Evolutionary conservation across 352 stramenopile genomes (phyloP).

Genomic region (Globisporangium polare): DNA sequence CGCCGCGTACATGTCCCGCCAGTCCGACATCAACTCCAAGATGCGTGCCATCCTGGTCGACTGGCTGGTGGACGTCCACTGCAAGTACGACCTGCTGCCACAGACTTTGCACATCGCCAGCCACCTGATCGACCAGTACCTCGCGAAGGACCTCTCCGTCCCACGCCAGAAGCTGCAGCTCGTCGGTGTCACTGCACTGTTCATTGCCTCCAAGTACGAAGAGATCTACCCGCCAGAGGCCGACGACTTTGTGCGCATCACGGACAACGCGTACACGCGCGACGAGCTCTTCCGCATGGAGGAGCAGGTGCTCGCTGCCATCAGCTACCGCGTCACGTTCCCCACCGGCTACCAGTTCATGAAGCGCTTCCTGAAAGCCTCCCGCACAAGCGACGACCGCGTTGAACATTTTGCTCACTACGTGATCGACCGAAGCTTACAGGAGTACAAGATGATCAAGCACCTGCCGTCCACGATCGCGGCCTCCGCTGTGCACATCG

Average conservation of each 20-base stretch:
- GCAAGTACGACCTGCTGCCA: constrained; percentile 74
- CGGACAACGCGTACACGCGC: constrained; percentile 92
- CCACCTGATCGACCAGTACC: constrained; percentile 76
- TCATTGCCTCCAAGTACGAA: constrained; percentile 98
- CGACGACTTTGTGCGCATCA: constrained; percentile 96
- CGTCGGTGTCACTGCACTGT: constrained; percentile 94
- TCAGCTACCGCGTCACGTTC: constrained; percentile 80
- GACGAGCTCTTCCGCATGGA: constrained; percentile 84
- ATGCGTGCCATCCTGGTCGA: constrained; percentile 99
- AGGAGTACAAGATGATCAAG: constrained; percentile 98
- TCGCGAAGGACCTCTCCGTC: constrained; percentile 70
- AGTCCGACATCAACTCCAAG: constrained; percentile 98
- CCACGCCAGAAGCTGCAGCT: constrained; percentile 91
- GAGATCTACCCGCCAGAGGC: constrained; percentile 95
- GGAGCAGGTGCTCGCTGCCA: constrained; percentile 60
- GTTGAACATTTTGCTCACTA: constrained; percentile 94
- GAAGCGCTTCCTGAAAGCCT: constrained; percentile 85
- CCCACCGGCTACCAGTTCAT: constrained; percentile 84
- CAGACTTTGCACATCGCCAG: constrained; percentile 86
- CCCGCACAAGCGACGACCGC: constrained; percentile 61
- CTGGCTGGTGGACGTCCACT: constrained; percentile 96
- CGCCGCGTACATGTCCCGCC: constrained; percentile 75
- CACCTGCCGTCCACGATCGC: constrained; percentile 97
- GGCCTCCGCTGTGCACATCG: constrained; percentile 96
- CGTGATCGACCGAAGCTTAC: constrained; percentile 96